A percentile compares a stretch with the other conserved stretches of the same genome.
These are phyloP conservation scores for Colletotrichum truncatum DNA, from an alignment of 2,329 filamentous ascomycete species.

Conservation along the genomic window DNA sequence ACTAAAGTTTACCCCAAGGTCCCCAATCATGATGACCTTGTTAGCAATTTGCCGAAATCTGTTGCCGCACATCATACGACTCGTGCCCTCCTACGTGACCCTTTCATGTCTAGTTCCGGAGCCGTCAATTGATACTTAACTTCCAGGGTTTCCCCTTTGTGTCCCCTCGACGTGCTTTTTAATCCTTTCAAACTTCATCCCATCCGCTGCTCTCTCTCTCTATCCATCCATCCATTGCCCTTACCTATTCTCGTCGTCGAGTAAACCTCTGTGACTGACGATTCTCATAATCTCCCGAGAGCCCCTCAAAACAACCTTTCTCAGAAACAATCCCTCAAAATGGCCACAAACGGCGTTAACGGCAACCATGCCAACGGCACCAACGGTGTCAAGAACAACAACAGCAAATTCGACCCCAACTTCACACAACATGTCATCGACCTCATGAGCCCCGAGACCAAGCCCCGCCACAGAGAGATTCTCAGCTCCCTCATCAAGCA, in stretches of 20 bases:
- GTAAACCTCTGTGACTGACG: neutral
- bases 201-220: neutral
- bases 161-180: neutral
- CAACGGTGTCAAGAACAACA: neutral
- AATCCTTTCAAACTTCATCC: neutral
- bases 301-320: neutral
- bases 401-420: slow-evolving; percentile 31
- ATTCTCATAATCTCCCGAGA: neutral
- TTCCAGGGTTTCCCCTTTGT: neutral
- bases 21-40: neutral
- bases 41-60: slow-evolving; percentile 6
- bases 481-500: slow-evolving; percentile 29
- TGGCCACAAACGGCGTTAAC: slow-evolving; percentile 30
- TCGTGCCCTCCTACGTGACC: neutral
- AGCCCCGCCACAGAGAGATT: slow-evolving; percentile 25
- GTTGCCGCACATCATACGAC: slow-evolving; percentile 19
- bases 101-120: neutral
- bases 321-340: neutral
- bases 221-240: no score
- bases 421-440: slow-evolving; percentile 32
- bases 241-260: neutral
- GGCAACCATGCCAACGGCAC: slow-evolving; percentile 7
- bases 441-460: slow-evolving; percentile 31
- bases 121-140: slow-evolving; percentile 4
- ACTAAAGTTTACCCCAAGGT: neutral